These are phyloP conservation scores for Hibiscus trionum DNA, from an alignment of 345 rosid genomes.

Conservation along the genomic window DNA sequence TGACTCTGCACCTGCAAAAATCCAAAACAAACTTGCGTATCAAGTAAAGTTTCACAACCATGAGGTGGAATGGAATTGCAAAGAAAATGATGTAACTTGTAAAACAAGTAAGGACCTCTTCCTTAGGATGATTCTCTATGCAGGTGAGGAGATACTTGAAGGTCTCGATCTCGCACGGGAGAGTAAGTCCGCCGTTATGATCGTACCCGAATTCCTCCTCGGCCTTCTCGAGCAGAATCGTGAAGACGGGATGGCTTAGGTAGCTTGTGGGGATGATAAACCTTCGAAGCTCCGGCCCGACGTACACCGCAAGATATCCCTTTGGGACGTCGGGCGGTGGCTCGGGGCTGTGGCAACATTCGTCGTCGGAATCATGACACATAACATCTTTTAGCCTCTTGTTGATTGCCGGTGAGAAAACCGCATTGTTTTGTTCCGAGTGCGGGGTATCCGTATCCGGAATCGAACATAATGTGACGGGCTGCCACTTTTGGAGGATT, in stretches of 20 bases:
- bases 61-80: not conserved
- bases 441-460: slow-evolving; percentile 14
- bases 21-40: not conserved
- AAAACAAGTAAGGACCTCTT: slow-evolving; percentile 1
- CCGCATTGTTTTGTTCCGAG: slow-evolving; percentile 18
- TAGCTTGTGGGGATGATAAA: slow-evolving; percentile 83
- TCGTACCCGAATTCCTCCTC: slow-evolving; percentile 97
- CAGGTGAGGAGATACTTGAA: slow-evolving; percentile 81
- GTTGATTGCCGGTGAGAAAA: slow-evolving; percentile 38
- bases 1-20: slow-evolving; percentile 34
- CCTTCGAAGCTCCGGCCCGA: slow-evolving; percentile 87
- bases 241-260: slow-evolving; percentile 79
- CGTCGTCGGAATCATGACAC: slow-evolving; percentile 78
- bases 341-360: slow-evolving; percentile 59
- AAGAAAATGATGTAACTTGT: not conserved
- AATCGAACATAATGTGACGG: slow-evolving; percentile 48
- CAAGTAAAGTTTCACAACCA: not conserved
- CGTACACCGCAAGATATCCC: slow-evolving; percentile 89
- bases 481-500: slow-evolving; percentile 85
- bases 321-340: slow-evolving; percentile 78
- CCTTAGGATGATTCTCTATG: slow-evolving; percentile 57
- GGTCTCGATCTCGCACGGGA: slow-evolving; percentile 98
- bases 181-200: slow-evolving; percentile 74
- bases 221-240: slow-evolving; percentile 72
- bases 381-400: slow-evolving; percentile 39